Evolutionary conservation across 2,329 filamentous ascomycete species (phyloP).

Genomic region (Epicoccum sorghinum): DNA sequence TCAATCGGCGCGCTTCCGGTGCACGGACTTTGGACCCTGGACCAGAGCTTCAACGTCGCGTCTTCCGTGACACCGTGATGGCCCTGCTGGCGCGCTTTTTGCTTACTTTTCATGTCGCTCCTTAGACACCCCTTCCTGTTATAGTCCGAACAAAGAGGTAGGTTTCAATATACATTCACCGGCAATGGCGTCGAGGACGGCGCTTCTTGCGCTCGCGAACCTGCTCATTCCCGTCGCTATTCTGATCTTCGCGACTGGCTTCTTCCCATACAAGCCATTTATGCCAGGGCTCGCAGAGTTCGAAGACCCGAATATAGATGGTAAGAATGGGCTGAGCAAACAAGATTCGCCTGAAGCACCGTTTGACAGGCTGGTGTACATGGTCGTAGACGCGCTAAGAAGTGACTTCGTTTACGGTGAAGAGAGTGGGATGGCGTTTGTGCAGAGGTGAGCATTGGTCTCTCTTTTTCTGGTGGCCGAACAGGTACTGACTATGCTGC

Average conservation of each 20-base stretch:
- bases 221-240: slow-evolving; percentile 74
- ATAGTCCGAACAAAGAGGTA: slow-evolving; percentile 1
- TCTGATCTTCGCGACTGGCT: slow-evolving; percentile 79
- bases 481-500: slow-evolving; percentile 11
- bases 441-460: slow-evolving; percentile 70
- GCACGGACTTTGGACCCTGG: slow-evolving; percentile 38
- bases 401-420: slow-evolving; percentile 93
- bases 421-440: slow-evolving; percentile 82
- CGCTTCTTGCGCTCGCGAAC: slow-evolving; percentile 70
- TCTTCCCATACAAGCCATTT: slow-evolving; percentile 97
- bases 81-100: slow-evolving; percentile 3
- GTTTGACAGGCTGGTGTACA: slow-evolving; percentile 92
- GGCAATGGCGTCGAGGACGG: slow-evolving; percentile 34
- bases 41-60: slow-evolving; percentile 30
- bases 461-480: neutral
- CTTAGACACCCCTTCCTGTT: slow-evolving; percentile 3
- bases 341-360: slow-evolving; percentile 64
- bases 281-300: slow-evolving; percentile 81
- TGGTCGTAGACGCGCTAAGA: slow-evolving; percentile 90
- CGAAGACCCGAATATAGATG: slow-evolving; percentile 60
- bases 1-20: slow-evolving; percentile 17
- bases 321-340: slow-evolving; percentile 28
- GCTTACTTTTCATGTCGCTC: slow-evolving; percentile 18
- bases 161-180: neutral
- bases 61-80: slow-evolving; percentile 30